Conservation (phyloP, 106 monocot species). For the Allium cepa region DNA sequence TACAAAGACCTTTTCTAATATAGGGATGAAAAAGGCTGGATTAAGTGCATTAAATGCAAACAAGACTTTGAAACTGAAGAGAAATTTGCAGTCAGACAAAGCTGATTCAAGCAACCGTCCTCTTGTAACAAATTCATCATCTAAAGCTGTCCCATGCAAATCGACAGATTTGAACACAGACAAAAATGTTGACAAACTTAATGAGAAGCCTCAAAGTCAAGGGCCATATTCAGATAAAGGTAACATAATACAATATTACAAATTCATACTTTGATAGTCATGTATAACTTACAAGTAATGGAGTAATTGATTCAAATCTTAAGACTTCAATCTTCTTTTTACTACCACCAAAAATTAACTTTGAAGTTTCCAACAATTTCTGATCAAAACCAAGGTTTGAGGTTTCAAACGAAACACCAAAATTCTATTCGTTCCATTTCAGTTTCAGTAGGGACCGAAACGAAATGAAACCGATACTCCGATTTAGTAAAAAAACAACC, state of each 20-base stretch:
- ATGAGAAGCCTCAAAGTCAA: conserved; percentile 26
- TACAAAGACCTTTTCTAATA: conserved; percentile 6
- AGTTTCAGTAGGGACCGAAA: too few relatives aligned
- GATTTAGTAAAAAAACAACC: too few relatives aligned
- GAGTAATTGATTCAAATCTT: not conserved
- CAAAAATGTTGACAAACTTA: conserved; percentile 21
- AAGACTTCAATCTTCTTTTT: too few relatives aligned
- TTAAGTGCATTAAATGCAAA: conserved; percentile 14
- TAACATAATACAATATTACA: conserved; percentile 10
- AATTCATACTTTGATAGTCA: not conserved
- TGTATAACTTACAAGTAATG: not conserved
- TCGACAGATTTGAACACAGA: conserved; percentile 21
- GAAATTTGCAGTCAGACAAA: conserved; percentile 17
- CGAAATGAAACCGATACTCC: too few relatives aligned
- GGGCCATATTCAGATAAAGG: conserved; percentile 49
- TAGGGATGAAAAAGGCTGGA: conserved; percentile 37
- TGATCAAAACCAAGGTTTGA: not conserved
- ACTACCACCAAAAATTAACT: too few relatives aligned
- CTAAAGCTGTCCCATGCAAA: conserved; percentile 22
- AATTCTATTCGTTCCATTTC: not conserved
- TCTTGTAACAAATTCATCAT: conserved; percentile 14
- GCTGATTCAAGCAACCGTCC: conserved; percentile 25
- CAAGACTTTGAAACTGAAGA: conserved; percentile 16
- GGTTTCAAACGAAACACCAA: not conserved
- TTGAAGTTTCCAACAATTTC: too few relatives aligned